Evolutionary conservation across 768 basidiomycete genomes (phyloP), one percentile per base, ranked within the genome.

Genomic region (Suillus variegatus): DNA sequence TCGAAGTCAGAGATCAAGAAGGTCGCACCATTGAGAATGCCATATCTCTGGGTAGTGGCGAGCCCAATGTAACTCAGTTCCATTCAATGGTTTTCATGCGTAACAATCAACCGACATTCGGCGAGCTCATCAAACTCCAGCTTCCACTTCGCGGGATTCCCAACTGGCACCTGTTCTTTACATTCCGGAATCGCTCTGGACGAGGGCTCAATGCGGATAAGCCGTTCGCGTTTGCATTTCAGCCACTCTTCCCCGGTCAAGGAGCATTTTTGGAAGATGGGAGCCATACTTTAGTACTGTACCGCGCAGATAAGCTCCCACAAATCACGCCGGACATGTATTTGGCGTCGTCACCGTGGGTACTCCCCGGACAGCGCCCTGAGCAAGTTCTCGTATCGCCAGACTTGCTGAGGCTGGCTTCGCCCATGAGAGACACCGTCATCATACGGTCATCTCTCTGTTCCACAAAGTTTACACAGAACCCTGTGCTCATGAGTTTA

Each of bases 121-220:
- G 94, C 43, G 97, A 99, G 77, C 85, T 98, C 56, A 85, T 98
- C 77, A 99, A 99, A 76, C 80, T 99, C 18, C 84, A 87, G 66
- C 77, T 99, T 10, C 91, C 93, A 25, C 77, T 82, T 14, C 81
- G 88, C 10, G 85, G 86, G 9, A 82, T 89, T 46, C 88, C 89
- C 2, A 84, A 87, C 49, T 95, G 93, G 87, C 97, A 98, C 73
- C 78, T 99, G 16, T 98, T 97, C 83, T 93, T 99, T 79, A 94
- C 94, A 0, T 96, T 98, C 78, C 87, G 93, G 47, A 90, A 94
- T 73, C 89, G 90, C 44, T 80, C 79, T 52, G 84, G 82, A 14
- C 84, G 85, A 52, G 75, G 76, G 18, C 71, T 75, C 63, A 82
- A 78, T 46, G 73, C 79, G 3, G 95, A 96, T 54, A 84, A 85